phyloP scores from a whole-genome alignment of 345 rosid genomes.

The Atalantia buxifolia region DNA sequence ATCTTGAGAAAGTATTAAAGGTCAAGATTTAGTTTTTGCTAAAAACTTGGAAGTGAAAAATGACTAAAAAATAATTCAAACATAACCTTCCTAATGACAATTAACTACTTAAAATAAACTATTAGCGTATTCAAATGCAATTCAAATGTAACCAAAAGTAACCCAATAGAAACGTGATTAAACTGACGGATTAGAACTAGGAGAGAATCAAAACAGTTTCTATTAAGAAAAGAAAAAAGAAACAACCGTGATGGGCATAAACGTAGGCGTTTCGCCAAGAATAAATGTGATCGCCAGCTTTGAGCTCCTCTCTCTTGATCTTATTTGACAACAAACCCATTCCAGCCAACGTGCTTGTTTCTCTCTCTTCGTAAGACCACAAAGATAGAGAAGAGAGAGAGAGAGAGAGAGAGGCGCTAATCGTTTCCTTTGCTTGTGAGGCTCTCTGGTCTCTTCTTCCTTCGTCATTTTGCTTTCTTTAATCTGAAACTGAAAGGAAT shows the following conservation, averaged over 20 bases:
- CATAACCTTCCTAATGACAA: neutral
- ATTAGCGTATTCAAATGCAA: no score
- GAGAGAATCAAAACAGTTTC: neutral
- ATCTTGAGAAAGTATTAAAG: neutral
- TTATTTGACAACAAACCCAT: constrained; percentile 67
- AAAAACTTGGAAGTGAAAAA: neutral
- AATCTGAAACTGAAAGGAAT: neutral
- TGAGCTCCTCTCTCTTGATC: constrained; percentile 47
- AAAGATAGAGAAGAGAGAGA: neutral
- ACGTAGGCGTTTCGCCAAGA: constrained; percentile 71
- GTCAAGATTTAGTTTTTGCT: no score
- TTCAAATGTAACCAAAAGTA: no score
- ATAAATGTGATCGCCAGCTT: constrained; percentile 81
- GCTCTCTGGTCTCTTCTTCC: neutral
- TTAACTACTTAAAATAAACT: no score
- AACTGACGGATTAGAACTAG: neutral
- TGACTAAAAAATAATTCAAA: neutral
- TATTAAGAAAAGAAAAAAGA: neutral
- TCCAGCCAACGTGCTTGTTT: neutral
- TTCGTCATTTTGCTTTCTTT: neutral
- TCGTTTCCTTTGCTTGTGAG: neutral
- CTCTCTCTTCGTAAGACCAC: neutral
- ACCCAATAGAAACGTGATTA: neutral
- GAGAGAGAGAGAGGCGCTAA: no score
- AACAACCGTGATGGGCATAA: constrained; percentile 74